phyloP scores from a whole-genome alignment of 306 rosid species.

The Hylodesmum podocarpum region DNA sequence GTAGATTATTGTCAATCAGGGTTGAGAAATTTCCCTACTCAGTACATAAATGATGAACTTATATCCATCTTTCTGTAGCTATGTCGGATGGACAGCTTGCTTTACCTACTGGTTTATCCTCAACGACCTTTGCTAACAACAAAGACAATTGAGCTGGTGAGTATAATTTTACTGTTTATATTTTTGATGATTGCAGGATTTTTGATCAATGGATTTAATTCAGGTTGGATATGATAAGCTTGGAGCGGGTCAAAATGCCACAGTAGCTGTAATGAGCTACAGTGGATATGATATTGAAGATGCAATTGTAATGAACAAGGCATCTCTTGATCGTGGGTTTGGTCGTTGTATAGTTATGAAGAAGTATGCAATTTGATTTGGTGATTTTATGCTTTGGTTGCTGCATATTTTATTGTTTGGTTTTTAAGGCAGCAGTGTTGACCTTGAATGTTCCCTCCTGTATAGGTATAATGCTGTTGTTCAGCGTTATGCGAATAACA shows the following conservation, averaged over 20 bases:
- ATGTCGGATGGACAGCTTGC: constrained; percentile 73
- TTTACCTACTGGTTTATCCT: constrained; percentile 91
- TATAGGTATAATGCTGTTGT: constrained; percentile 53
- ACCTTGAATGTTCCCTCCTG: constrained; percentile 27
- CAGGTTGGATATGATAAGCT: constrained; percentile 98
- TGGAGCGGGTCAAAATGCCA: constrained; percentile 98
- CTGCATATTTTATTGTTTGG: not conserved
- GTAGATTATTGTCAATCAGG: too few relatives aligned
- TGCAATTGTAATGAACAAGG: constrained; percentile 97
- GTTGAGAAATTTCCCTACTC: too few relatives aligned
- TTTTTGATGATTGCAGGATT: not conserved
- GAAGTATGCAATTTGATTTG: constrained; percentile 44
- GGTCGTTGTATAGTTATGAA: constrained; percentile 97
- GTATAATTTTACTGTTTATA: constrained; percentile 39
- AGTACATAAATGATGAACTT: not conserved
- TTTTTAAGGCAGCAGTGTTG: constrained; percentile 7
- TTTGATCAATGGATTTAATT: constrained; percentile 30
- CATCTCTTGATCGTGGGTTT: constrained; percentile 98
- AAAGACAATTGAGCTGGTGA: constrained; percentile 87
- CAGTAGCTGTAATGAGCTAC: constrained; percentile 98
- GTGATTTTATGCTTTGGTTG: constrained; percentile 30
- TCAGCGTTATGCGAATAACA: constrained; percentile 62
- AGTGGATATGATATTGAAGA: constrained; percentile 99
- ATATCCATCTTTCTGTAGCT: constrained; percentile 48
- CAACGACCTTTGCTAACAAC: constrained; percentile 93